Base-by-base conservation (phyloP, 2,329 filamentous ascomycete genomes). In the Clarireedia monteithiana region DNA sequence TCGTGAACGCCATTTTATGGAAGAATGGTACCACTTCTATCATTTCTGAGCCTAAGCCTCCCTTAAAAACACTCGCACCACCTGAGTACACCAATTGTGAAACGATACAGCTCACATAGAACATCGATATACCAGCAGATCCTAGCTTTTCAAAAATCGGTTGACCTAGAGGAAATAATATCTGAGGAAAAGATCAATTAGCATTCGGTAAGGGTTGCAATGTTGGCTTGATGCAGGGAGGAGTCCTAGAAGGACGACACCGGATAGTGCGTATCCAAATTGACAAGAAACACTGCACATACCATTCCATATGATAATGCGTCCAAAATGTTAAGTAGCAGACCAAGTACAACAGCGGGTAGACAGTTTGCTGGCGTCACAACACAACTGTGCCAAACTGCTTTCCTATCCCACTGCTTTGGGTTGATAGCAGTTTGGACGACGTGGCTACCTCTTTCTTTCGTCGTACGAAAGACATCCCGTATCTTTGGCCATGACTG, bases 21-120 rank as follows among this genome's bases (percentile, higher is more conserved):
- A 99, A 97, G 74, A 99, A 99, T 0, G 92, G 94, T 0, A 99
- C 92, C 1, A 97, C 92, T 73, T 99, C 94, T 63, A 97, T 99
- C 84, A 99, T 85, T 71, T 99, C 94, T 2, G 94, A 97, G 5
- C 94, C 94, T 58, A 99, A 84, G 3, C 89, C 91, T 15, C 94
- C 92, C 62, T 82, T 86, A 74, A 99, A 99, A 36, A 89, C 84
- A 66, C 91, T 96, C 0, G 90, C 88, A 3, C 84, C 85, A 20
- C 80, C 79, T 0, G 92, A 96, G 69, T 92, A 97, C 15, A 90
- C 88, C 51, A 99, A 72, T 69, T 99, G 94, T 0, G 94, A 88
- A 42, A 97, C 81, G 60, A 99, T 96, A 56, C 91, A 96, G 77
- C 91, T 96, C 63, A 99, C 89, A 70, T 97, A 99, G 74, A 97